Evolutionary conservation across 2,329 filamentous ascomycete species (phyloP).

Genomic region (Colletotrichum echinochloae): DNA sequence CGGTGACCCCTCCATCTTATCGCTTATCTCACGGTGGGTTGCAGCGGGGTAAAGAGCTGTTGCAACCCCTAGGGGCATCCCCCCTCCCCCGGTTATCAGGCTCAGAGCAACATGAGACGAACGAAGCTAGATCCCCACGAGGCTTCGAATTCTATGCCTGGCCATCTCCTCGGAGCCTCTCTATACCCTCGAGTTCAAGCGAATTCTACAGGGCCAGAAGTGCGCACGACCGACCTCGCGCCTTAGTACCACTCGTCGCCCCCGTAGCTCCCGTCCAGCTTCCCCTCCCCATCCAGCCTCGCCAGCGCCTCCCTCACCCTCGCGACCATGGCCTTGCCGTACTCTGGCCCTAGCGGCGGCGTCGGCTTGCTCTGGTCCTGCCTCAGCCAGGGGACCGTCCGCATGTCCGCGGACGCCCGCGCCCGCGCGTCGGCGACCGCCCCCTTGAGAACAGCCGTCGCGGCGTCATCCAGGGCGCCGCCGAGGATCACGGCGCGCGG

Average conservation of each 20-base stretch:
- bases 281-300: slow-evolving; percentile 42
- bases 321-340: slow-evolving; percentile 44
- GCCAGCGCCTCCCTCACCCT: slow-evolving; percentile 45
- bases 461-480: slow-evolving; percentile 34
- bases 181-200: background rate
- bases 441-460: slow-evolving; percentile 12
- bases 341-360: slow-evolving; percentile 46
- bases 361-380: slow-evolving; percentile 42
- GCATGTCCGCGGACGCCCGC: background rate
- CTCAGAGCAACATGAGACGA: background rate
- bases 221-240: background rate
- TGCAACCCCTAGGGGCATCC: slow-evolving; percentile 6
- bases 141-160: background rate
- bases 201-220: background rate
- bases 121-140: background rate
- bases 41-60: slow-evolving; percentile 35
- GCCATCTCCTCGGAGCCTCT: too few species aligned
- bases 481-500: slow-evolving; percentile 38
- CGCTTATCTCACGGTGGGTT: slow-evolving; percentile 36
- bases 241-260: slow-evolving; percentile 42
- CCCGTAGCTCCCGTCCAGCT: slow-evolving; percentile 39
- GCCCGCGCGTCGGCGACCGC: slow-evolving; percentile 4
- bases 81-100: background rate
- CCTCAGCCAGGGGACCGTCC: slow-evolving; percentile 44
- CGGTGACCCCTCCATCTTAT: slow-evolving; percentile 21